Conservation (phyloP, 2,329 filamentous ascomycete genomes). For the Colletotrichum australisinense region DNA sequence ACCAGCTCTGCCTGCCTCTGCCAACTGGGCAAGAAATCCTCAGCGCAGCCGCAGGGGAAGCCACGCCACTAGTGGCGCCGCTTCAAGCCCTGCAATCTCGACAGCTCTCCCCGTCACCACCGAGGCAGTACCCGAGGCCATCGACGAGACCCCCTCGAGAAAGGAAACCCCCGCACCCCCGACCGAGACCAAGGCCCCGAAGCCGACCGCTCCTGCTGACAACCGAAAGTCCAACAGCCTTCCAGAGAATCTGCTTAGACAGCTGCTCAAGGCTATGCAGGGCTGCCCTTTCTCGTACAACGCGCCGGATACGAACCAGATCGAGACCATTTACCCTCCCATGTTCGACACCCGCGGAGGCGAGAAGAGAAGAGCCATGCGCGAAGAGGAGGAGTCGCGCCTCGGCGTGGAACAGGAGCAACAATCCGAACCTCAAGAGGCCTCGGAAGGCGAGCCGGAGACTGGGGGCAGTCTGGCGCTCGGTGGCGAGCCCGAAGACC, state of each 20-base stretch:
- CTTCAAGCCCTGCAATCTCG: conserved; percentile 84
- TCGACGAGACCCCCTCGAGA: conserved; percentile 49
- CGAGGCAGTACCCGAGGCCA: conserved; percentile 60
- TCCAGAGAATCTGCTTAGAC: conserved; percentile 43
- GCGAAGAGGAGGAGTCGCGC: conserved; percentile 74
- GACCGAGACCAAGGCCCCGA: conserved; percentile 17
- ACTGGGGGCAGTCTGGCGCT: conserved; percentile 87
- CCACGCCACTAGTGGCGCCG: conserved; percentile 82
- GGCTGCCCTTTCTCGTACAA: conserved; percentile 47
- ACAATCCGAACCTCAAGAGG: conserved; percentile 54
- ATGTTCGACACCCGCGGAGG: conserved; percentile 88
- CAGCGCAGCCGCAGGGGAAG: conserved; percentile 78
- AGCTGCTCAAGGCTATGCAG: conserved; percentile 51
- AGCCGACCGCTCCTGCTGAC: background rate
- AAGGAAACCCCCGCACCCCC: conserved; percentile 41
- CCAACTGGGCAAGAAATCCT: conserved; percentile 87
- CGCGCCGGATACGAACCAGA: conserved; percentile 35
- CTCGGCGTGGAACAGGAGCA: conserved; percentile 61
- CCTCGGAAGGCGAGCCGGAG: conserved; percentile 80
- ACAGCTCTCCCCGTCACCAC: conserved; percentile 65
- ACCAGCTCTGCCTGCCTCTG: conserved; percentile 91
- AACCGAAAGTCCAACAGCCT: conserved; percentile 24
- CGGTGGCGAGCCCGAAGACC: conserved; percentile 92
- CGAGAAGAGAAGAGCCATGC: conserved; percentile 81
- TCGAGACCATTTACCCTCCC: conserved; percentile 63